Evolutionary conservation across 2,329 filamentous ascomycete species (phyloP).

Genomic region (Chalara sp.): DNA sequence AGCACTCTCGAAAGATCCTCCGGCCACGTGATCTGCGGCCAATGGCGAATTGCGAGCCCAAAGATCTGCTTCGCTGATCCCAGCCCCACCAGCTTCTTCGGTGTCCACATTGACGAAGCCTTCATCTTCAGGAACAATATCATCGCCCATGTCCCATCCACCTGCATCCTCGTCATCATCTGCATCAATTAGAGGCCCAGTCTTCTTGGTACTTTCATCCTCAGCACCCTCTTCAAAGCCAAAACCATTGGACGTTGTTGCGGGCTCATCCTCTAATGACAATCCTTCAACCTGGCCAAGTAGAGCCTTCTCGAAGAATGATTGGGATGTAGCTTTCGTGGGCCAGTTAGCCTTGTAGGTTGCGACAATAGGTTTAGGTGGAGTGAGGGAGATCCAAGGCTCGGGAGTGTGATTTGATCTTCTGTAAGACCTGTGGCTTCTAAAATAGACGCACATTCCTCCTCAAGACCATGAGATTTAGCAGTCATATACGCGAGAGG

Average conservation of each 20-base stretch:
- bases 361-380: conserved; percentile 70
- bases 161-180: conserved; percentile 81
- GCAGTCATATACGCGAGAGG: conserved; percentile 95
- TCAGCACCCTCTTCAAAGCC: conserved; percentile 61
- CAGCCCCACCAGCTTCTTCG: conserved; percentile 67
- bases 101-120: conserved; percentile 89
- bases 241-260: conserved; percentile 56
- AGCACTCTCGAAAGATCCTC: conserved; percentile 90
- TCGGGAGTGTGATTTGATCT: conserved; percentile 77
- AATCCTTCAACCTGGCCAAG: conserved; percentile 78
- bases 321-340: conserved; percentile 83
- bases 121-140: conserved; percentile 81
- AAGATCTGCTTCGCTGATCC: conserved; percentile 86
- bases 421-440: conserved; percentile 86
- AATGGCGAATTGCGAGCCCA: conserved; percentile 96
- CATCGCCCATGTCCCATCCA: conserved; percentile 96
- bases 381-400: conserved; percentile 62
- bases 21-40: conserved; percentile 89
- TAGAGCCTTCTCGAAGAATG: conserved; percentile 92
- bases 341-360: conserved; percentile 94
- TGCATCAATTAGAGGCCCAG: conserved; percentile 50
- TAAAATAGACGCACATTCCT: conserved; percentile 86
- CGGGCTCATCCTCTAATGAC: conserved; percentile 63
- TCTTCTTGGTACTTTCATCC: conserved; percentile 53
- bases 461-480: conserved; percentile 81